Percentiles rank a stretch among this genome's conserved stretches.
These are phyloP conservation scores for Penicillium sp. DNA, from an alignment of 2,329 filamentous ascomycete species.

Conservation along the genomic window DNA sequence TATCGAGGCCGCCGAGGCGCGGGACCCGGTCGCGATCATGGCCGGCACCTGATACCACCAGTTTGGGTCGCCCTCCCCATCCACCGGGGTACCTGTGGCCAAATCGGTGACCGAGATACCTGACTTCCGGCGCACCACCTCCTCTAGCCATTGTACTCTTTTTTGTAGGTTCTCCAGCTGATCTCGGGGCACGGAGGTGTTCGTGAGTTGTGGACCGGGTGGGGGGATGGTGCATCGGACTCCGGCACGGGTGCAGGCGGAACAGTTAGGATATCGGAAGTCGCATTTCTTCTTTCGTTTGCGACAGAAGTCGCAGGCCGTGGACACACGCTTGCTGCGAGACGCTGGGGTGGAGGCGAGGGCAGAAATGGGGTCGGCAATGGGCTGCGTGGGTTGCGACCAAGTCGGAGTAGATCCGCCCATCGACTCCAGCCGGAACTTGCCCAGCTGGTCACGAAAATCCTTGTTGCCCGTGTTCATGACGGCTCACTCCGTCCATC, in stretches of 20 bases:
- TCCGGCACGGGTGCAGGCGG: constrained; percentile 41
- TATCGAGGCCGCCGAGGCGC: constrained; percentile 20
- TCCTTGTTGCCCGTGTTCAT: constrained; percentile 31
- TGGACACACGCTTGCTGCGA: constrained; percentile 40
- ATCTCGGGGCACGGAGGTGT: constrained; percentile 39
- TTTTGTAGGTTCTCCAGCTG: constrained; percentile 43
- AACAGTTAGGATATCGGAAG: constrained; percentile 44
- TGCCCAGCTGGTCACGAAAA: constrained; percentile 36
- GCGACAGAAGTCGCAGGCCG: constrained; percentile 43
- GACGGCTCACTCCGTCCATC: constrained; percentile 36
- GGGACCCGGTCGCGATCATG: constrained; percentile 32
- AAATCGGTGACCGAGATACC: constrained; percentile 35
- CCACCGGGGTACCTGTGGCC: constrained; percentile 33
- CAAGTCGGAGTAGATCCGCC: constrained; percentile 11
- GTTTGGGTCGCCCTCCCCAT: constrained; percentile 36
- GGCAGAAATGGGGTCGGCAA: constrained; percentile 7
- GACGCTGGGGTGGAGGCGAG: constrained; percentile 14
- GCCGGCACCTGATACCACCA: constrained; percentile 43
- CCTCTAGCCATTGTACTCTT: constrained; percentile 41
- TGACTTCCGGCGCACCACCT: constrained; percentile 36
- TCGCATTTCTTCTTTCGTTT: constrained; percentile 46
- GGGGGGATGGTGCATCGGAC: constrained; percentile 43
- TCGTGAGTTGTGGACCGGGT: constrained; percentile 39
- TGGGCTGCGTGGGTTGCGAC: constrained; percentile 10
- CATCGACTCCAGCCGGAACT: constrained; percentile 31